phyloP scores from a whole-genome alignment of 1,139 yeast species.

The Protomyces lactucae-debilis region DNA sequence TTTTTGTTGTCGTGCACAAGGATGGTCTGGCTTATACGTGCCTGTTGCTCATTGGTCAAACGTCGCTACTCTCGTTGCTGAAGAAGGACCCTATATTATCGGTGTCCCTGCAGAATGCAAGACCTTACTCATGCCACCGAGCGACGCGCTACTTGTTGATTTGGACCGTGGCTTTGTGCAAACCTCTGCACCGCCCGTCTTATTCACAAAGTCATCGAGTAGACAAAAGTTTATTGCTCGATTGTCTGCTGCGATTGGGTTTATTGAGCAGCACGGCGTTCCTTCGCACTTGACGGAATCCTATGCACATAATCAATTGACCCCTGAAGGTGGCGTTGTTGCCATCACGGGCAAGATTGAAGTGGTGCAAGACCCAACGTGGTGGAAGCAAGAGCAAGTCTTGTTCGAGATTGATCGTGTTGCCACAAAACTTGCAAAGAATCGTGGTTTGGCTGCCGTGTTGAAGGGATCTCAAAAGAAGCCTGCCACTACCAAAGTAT shows the following conservation, averaged over 20 bases:
- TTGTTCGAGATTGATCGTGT: slow-evolving; percentile 19
- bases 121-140: slow-evolving; percentile 15
- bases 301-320: slow-evolving; percentile 5
- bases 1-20: slow-evolving; percentile 10
- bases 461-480: slow-evolving; percentile 14
- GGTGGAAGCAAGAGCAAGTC: slow-evolving; percentile 22
- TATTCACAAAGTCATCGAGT: slow-evolving; percentile 14
- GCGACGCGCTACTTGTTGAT: slow-evolving; percentile 22
- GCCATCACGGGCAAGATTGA: slow-evolving; percentile 13
- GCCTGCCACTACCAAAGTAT: slow-evolving; percentile 14
- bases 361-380: slow-evolving; percentile 11
- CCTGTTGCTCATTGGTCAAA: slow-evolving; percentile 19
- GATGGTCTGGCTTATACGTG: slow-evolving; percentile 25
- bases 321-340: slow-evolving; percentile 24
- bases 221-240: slow-evolving; percentile 19
- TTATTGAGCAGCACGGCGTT: slow-evolving; percentile 1
- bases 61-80: slow-evolving; percentile 3
- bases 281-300: slow-evolving; percentile 20
- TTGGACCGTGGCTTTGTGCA: slow-evolving; percentile 15
- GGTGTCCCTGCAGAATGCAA: slow-evolving; percentile 22
- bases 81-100: slow-evolving; percentile 24
- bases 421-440: slow-evolving; percentile 15
- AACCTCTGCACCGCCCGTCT: slow-evolving; percentile 14
- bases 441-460: slow-evolving; percentile 15
- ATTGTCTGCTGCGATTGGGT: slow-evolving; percentile 6